A percentile compares a stretch with the other conserved stretches of the same genome.
These are phyloP conservation scores for Eucalyptus pauciflora DNA, from an alignment of 345 rosid species.

Conservation along the genomic window DNA sequence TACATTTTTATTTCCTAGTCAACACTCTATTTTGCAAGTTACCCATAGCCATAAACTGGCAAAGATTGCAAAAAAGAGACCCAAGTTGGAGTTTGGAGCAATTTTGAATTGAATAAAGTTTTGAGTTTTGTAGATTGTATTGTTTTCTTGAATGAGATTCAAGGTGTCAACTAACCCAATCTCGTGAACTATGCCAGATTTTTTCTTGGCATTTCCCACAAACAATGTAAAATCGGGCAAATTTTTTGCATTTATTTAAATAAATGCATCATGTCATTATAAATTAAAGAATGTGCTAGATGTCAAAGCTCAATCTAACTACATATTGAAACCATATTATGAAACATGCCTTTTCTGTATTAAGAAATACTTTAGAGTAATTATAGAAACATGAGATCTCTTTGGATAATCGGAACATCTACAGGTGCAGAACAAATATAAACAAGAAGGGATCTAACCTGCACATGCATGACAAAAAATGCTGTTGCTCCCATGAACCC, in stretches of 20 bases:
- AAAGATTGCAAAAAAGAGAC: background rate
- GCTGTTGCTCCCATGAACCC: conserved; percentile 70
- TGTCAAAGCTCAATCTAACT: background rate
- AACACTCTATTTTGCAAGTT: background rate
- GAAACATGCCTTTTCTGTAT: background rate
- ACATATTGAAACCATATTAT: background rate
- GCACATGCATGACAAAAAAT: conserved; percentile 84
- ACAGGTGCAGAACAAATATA: background rate
- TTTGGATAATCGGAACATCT: background rate
- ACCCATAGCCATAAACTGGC: background rate
- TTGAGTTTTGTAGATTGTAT: background rate
- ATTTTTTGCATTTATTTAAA: background rate
- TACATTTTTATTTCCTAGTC: background rate
- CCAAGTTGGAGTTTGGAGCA: background rate
- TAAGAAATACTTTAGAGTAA: background rate
- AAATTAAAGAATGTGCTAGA: background rate
- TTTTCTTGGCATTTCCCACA: background rate
- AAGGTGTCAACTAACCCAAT: background rate
- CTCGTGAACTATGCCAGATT: background rate
- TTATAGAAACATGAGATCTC: background rate
- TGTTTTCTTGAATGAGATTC: background rate
- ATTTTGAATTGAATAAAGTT: background rate
- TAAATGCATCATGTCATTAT: background rate
- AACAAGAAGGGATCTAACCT: conserved; percentile 22
- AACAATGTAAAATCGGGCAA: background rate